Evolutionary conservation across 345 rosid species (phyloP), one percentile per base, ranked within the genome.

Genomic region (Eutrema heterophyllum): DNA sequence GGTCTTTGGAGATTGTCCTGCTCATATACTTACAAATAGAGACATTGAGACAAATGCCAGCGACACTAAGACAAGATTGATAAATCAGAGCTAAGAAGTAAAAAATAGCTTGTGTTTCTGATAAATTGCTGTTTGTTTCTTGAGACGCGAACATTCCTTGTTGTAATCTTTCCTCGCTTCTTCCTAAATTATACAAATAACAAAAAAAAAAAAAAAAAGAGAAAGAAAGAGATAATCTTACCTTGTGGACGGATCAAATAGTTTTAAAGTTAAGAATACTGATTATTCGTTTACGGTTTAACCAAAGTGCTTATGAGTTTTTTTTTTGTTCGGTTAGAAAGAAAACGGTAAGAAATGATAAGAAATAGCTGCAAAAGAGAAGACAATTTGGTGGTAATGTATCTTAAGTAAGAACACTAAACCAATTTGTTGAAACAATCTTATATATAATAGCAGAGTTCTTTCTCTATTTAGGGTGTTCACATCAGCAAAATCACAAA

Each of bases 1-100:
- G 89, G 92, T 91, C 66, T 56, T 29, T 45, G 49, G 33, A 60
- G 29, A 21, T 40, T 21, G 29, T 58, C n/a, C 27, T 2, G 64
- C 18, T 58, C 62, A 33, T 56, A 13, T 35, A 33, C 29, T 15
- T 15, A 58, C 27, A 13, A 13, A 36, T 54, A 29, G 59, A 54
- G 45, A 32, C 35, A 46, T 62, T 55, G 66, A 69, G 44, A 26
- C 32, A 61, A 75, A 68, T 9, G 69, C 49, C 53, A 65, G 35
- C 32, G 73, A 13, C 64, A 49, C 16, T 33, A 45, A 59, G 75
- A 53, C 27, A 64, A 62, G 29, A 38, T 56, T 54, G 40, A 30
- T 29, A 30, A 30, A 48, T 11, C 40, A 55, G 43, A 38, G 64
- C 45, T 16, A 36, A 58, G 45, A 36, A 18, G 32, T 43, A 7